A percentile compares a stretch with the other conserved stretches of the same genome.
phyloP scores from a whole-genome alignment of 208 protist species.

The Blechomonas ayalai region DNA sequence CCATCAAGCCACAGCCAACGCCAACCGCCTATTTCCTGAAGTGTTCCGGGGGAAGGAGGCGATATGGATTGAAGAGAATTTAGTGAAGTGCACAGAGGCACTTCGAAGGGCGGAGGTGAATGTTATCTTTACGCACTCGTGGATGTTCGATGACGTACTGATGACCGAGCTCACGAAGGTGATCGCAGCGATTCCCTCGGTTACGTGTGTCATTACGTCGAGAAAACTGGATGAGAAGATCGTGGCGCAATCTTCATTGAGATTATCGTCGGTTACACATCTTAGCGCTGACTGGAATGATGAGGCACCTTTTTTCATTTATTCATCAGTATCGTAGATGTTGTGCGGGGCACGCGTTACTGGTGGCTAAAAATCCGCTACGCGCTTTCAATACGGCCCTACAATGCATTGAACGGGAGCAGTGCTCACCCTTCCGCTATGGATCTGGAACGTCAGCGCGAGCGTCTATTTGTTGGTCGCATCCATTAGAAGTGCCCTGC shows the following conservation, averaged over 20 bases:
- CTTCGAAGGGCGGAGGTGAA: conserved; percentile 55
- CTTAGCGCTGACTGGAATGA: conserved; percentile 75
- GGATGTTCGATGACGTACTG: conserved; percentile 79
- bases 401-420: too few relatives aligned
- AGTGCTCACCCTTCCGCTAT: too few relatives aligned
- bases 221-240: conserved; percentile 46
- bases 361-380: too few relatives aligned
- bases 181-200: conserved; percentile 37
- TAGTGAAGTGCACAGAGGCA: conserved; percentile 36
- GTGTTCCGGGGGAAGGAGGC: conserved; percentile 50
- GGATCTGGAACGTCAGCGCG: too few relatives aligned
- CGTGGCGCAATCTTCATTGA: conserved; percentile 20
- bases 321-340: too few relatives aligned
- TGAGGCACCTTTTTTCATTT: conserved; percentile 72
- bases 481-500: too few relatives aligned
- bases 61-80: conserved; percentile 58
- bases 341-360: too few relatives aligned
- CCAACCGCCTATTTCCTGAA: conserved; percentile 37
- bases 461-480: too few relatives aligned
- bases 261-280: conserved; percentile 32
- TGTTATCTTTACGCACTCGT: conserved; percentile 72
- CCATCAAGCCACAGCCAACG: conserved; percentile 29
- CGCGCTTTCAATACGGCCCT: too few relatives aligned
- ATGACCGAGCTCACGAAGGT: conserved; percentile 57
- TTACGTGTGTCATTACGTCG: conserved; percentile 74